Percentiles rank a stretch among this genome's conserved stretches.
These are phyloP conservation scores for Boletus tylopilopsis DNA, from an alignment of 768 basidiomycete genomes.

Conservation along the genomic window DNA sequence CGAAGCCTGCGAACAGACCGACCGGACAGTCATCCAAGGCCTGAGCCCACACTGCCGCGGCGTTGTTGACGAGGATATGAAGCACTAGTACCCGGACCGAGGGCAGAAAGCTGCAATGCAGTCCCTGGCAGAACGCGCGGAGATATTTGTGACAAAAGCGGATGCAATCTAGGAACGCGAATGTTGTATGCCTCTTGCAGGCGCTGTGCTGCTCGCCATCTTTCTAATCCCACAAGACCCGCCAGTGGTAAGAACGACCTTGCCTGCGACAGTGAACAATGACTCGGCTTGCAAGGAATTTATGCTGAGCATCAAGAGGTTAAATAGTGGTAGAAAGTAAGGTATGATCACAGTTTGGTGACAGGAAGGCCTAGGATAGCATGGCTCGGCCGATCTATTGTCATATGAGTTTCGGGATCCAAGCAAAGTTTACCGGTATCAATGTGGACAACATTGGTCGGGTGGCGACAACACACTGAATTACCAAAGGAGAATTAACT, in stretches of 20 bases:
- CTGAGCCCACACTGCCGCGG: constrained; percentile 55
- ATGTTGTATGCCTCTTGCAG: neutral
- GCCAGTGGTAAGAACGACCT: constrained; percentile 60
- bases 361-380: neutral
- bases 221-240: constrained; percentile 66
- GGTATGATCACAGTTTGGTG: neutral
- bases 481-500: constrained; percentile 23
- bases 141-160: constrained; percentile 60
- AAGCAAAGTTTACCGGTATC: constrained; percentile 10
- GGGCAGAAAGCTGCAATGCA: constrained; percentile 47
- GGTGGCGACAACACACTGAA: constrained; percentile 7
- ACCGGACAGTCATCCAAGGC: constrained; percentile 46
- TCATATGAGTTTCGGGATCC: constrained; percentile 12
- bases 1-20: constrained; percentile 2
- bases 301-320: constrained; percentile 26
- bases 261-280: constrained; percentile 50
- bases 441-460: constrained; percentile 1
- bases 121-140: constrained; percentile 51
- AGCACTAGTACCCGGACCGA: constrained; percentile 55
- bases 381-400: constrained; percentile 13
- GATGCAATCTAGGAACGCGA: constrained; percentile 49
- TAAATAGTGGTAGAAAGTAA: neutral
- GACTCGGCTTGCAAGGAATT: constrained; percentile 32
- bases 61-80: constrained; percentile 63
- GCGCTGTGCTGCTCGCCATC: constrained; percentile 40